A percentile compares a stretch with the other conserved stretches of the same genome.
Conservation (phyloP, 2,329 filamentous ascomycete genomes). For the Pyrenophora seminiperda region DNA sequence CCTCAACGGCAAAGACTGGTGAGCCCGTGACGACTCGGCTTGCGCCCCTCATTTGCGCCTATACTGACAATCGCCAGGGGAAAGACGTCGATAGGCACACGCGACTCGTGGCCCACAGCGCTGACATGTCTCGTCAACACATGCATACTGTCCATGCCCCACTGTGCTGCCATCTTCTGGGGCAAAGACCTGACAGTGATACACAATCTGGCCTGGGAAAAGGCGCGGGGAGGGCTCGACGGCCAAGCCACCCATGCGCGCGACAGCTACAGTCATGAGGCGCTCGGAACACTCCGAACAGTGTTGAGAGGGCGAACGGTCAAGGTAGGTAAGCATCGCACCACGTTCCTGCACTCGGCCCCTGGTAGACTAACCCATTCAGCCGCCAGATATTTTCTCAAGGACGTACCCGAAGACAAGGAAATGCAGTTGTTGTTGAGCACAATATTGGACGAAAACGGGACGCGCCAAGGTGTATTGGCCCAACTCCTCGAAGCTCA, state of each 20-base stretch:
- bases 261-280: conserved; percentile 41
- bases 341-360: not conserved
- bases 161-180: conserved; percentile 53
- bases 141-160: conserved; percentile 49
- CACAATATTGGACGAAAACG: conserved; percentile 40
- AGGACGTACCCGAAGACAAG: conserved; percentile 14
- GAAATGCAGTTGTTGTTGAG: conserved; percentile 38
- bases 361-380: conserved; percentile 13
- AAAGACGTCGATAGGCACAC: conserved; percentile 39
- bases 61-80: conserved; percentile 27
- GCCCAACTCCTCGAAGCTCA: conserved; percentile 38
- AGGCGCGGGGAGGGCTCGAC: conserved; percentile 38
- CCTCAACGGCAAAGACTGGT: conserved; percentile 38
- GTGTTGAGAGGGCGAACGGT: conserved; percentile 44
- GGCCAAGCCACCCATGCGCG: conserved; percentile 46
- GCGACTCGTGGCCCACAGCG: conserved; percentile 43
- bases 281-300: conserved; percentile 41
- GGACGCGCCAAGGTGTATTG: conserved; percentile 38
- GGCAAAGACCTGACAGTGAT: conserved; percentile 46
- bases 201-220: conserved; percentile 51
- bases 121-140: conserved; percentile 40
- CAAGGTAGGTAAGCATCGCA: conserved; percentile 45
- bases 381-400: conserved; percentile 38
- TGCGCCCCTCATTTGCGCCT: not conserved
- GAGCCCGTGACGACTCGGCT: conserved; percentile 1